Conservation (phyloP, 805 yeast species). For the Lipomyces yamadae region DNA sequence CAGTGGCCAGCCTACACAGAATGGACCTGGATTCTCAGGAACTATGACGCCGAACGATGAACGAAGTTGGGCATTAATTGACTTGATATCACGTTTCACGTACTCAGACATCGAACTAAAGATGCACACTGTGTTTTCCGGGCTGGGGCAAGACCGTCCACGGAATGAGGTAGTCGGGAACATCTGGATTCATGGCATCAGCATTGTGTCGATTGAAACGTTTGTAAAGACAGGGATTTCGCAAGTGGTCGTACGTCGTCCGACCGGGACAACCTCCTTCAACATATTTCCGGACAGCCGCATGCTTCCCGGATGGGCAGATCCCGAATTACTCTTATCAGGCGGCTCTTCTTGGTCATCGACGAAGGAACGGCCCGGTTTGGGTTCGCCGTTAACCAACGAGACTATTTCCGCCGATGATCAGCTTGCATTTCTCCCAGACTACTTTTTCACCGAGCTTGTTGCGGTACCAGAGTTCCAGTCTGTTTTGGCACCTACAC, state of each 20-base stretch:
- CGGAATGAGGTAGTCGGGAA: slow-evolving; percentile 41
- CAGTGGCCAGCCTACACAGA: not conserved
- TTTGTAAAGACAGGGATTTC: slow-evolving; percentile 42
- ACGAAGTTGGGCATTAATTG: slow-evolving; percentile 66
- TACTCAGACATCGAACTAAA: slow-evolving; percentile 65
- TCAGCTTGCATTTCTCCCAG: slow-evolving; percentile 48
- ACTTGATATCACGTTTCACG: slow-evolving; percentile 69
- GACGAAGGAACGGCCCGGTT: not conserved
- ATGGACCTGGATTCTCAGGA: slow-evolving; percentile 7
- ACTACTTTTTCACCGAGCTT: slow-evolving; percentile 58
- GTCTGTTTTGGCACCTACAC: slow-evolving; percentile 52
- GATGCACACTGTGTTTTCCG: slow-evolving; percentile 44
- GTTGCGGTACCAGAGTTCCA: slow-evolving; percentile 51
- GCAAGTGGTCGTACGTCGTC: slow-evolving; percentile 58
- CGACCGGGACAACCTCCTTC: slow-evolving; percentile 65
- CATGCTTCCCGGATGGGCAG: slow-evolving; percentile 43
- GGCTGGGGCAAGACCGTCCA: slow-evolving; percentile 34
- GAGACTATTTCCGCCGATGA: slow-evolving; percentile 24
- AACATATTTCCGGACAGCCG: slow-evolving; percentile 51
- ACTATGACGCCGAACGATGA: slow-evolving; percentile 48
- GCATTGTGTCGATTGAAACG: slow-evolving; percentile 63
- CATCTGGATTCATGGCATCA: slow-evolving; percentile 66
- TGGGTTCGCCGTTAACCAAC: not conserved
- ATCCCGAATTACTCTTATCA: slow-evolving; percentile 5
- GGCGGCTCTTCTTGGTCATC: slow-evolving; percentile 3